Conservation (phyloP, 2,329 filamentous ascomycete genomes). For the Coniella lustricola region DNA sequence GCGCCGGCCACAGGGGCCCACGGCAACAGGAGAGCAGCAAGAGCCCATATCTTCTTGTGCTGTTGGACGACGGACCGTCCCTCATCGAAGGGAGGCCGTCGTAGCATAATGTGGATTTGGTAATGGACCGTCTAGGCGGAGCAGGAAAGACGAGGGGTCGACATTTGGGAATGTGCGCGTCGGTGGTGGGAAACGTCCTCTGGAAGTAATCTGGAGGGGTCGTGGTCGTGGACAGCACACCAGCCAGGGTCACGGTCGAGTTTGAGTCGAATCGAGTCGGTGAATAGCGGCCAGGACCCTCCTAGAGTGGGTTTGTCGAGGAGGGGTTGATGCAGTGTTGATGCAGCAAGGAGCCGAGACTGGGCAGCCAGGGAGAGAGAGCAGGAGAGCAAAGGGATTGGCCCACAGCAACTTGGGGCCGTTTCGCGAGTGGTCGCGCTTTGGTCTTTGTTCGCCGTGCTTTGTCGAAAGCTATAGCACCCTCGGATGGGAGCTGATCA, state of each 20-base stretch:
- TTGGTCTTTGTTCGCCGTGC: no score
- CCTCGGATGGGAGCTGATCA: no score
- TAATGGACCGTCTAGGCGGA: constrained; percentile 10
- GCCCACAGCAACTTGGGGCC: neutral
- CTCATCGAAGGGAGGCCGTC: constrained; percentile 47
- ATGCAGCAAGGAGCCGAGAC: no score
- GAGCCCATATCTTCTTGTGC: constrained; percentile 35
- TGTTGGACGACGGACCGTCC: constrained; percentile 37
- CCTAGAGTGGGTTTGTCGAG: neutral
- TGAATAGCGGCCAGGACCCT: neutral
- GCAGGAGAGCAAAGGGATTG: neutral
- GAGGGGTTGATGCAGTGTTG: neutral
- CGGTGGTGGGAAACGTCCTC: neutral
- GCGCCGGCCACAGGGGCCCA: constrained; percentile 41
- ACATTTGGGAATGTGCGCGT: constrained; percentile 12
- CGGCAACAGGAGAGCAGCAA: constrained; percentile 43
- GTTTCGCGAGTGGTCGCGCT: no score
- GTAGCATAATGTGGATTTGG: constrained; percentile 41
- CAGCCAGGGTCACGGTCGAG: no score
- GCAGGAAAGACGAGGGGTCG: constrained; percentile 1
- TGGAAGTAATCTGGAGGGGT: neutral
- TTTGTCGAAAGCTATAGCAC: no score
- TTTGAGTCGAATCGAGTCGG: neutral
- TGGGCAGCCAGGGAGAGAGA: neutral
- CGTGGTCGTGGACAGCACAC: neutral